Percentiles rank a stretch among this genome's conserved stretches.
Evolutionary conservation across 352 stramenopile species (phyloP).

Genomic region (Phytophthora nicotianae): DNA sequence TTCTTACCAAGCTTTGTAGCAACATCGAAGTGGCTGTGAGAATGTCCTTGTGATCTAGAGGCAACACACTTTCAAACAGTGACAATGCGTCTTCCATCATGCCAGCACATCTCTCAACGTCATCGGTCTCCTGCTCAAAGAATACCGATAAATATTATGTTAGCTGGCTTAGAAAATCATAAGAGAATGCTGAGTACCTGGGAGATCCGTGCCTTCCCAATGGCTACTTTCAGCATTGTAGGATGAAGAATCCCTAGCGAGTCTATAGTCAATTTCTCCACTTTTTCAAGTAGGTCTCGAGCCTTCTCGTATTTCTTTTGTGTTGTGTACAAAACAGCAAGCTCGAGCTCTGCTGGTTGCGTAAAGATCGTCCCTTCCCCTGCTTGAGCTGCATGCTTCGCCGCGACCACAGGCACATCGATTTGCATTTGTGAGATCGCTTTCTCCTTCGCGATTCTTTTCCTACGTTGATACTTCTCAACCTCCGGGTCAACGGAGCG

Average conservation of each 20-base stretch:
- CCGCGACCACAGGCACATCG: slow-evolving; percentile 51
- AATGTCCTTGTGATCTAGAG: slow-evolving; percentile 54
- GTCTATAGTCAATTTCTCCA: slow-evolving; percentile 34
- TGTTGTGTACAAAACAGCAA: slow-evolving; percentile 59
- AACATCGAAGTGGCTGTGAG: slow-evolving; percentile 43
- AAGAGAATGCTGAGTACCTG: slow-evolving; percentile 20
- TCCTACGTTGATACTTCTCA: slow-evolving; percentile 52
- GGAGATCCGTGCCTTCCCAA: slow-evolving; percentile 40
- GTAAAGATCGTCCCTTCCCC: slow-evolving; percentile 52
- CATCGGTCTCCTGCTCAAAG: slow-evolving; percentile 35
- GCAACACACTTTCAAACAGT: slow-evolving; percentile 43
- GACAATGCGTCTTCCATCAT: slow-evolving; percentile 35
- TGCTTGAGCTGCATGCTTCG: slow-evolving; percentile 43
- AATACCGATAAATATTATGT: neutral
- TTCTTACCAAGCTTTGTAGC: slow-evolving; percentile 50
- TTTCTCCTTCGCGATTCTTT: slow-evolving; percentile 53
- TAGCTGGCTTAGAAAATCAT: neutral
- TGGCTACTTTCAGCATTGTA: slow-evolving; percentile 63
- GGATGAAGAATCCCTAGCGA: slow-evolving; percentile 54
- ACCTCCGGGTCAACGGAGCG: slow-evolving; percentile 42
- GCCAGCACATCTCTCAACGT: slow-evolving; percentile 25
- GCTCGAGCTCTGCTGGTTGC: slow-evolving; percentile 53
- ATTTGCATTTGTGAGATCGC: slow-evolving; percentile 61
- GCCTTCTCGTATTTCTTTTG: slow-evolving; percentile 68
- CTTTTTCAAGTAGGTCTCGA: slow-evolving; percentile 35